These are phyloP conservation scores for Groenewaldozyma salmanticensis DNA, from an alignment of 805 yeast genomes.

Conservation along the genomic window DNA sequence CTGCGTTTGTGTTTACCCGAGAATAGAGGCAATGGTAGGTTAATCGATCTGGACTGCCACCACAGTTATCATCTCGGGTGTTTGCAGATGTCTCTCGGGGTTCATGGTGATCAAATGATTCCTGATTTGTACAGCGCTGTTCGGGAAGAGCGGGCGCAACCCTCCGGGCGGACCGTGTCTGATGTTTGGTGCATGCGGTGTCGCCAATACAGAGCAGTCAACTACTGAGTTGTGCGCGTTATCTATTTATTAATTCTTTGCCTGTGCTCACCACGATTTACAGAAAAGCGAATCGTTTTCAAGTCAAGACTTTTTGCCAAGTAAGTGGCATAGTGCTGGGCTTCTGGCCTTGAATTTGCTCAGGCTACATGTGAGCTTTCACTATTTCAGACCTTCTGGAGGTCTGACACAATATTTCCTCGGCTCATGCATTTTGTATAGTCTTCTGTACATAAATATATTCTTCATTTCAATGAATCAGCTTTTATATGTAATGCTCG, in stretches of 20 bases:
- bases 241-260: background rate
- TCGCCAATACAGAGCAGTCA: constrained; percentile 19
- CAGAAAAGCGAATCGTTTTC: background rate
- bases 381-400: too few species aligned
- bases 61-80: constrained; percentile 25
- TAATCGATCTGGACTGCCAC: constrained; percentile 22
- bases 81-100: constrained; percentile 19
- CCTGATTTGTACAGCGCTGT: constrained; percentile 15
- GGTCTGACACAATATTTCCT: too few species aligned
- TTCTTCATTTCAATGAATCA: too few species aligned
- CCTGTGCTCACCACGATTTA: background rate
- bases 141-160: constrained; percentile 9
- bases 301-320: background rate
- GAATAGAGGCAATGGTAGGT: constrained; percentile 1
- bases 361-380: too few species aligned
- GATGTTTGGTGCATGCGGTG: constrained; percentile 27
- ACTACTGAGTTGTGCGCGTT: background rate
- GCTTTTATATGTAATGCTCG: too few species aligned
- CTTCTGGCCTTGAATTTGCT: too few species aligned
- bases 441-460: too few species aligned
- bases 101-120: constrained; percentile 23
- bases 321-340: background rate
- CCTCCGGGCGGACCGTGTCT: constrained; percentile 5
- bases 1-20: constrained; percentile 19
- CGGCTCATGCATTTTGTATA: too few species aligned